phyloP scores from a whole-genome alignment of 2,329 filamentous ascomycete genomes.

The Monilinia fructigena region DNA sequence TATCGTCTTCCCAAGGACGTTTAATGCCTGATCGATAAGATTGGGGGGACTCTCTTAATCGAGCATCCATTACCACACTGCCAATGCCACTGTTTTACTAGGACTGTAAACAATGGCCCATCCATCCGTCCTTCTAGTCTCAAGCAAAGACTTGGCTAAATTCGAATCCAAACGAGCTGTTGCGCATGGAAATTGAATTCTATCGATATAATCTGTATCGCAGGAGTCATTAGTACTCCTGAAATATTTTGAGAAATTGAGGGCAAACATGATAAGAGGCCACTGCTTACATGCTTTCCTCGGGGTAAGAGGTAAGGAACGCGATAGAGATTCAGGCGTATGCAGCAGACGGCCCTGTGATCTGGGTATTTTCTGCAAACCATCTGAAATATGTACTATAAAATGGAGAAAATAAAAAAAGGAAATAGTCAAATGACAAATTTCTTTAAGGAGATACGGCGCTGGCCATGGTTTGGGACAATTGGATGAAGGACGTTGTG shows the following conservation, averaged over 20 bases:
- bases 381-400: slow-evolving; percentile 21
- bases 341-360: slow-evolving; percentile 24
- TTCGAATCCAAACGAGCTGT: neutral
- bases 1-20: slow-evolving; percentile 37
- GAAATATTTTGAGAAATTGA: neutral
- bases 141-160: neutral
- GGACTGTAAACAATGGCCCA: slow-evolving; percentile 28
- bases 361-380: slow-evolving; percentile 20
- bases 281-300: slow-evolving; percentile 33
- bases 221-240: slow-evolving; percentile 7
- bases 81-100: slow-evolving; percentile 32
- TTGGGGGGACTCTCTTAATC: slow-evolving; percentile 35
- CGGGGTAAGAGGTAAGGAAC: slow-evolving; percentile 3
- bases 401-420: slow-evolving; percentile 14
- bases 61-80: slow-evolving; percentile 37
- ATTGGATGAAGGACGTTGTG: slow-evolving; percentile 22
- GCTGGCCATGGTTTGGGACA: slow-evolving; percentile 14
- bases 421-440: slow-evolving; percentile 22
- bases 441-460: slow-evolving; percentile 10
- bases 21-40: slow-evolving; percentile 34
- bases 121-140: slow-evolving; percentile 41
- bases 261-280: slow-evolving; percentile 17
- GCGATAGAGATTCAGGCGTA: slow-evolving; percentile 24
- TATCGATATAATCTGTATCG: slow-evolving; percentile 1
- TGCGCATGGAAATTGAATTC: neutral